Evolutionary conservation across 2,329 filamentous ascomycete genomes (phyloP), one percentile per base, ranked within the genome.

Genomic region (Cadophora gregata): DNA sequence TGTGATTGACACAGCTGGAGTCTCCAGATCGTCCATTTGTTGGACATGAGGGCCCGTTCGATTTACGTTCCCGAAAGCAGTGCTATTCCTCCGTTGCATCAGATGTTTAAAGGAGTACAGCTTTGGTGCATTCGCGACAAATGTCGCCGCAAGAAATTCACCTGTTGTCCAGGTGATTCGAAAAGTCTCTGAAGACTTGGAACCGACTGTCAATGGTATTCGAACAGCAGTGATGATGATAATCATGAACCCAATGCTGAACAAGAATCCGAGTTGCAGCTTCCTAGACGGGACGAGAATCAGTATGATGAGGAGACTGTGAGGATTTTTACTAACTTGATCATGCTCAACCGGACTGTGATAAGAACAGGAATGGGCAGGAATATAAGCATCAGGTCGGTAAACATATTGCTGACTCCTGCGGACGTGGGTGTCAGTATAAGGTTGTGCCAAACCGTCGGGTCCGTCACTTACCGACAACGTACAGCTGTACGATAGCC

Each of bases 301-400:
- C 8, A 67, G 48, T 10, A 33, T 21, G 6, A 16, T 9, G 5
- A 24, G 16, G 2, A n/a, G 47, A 31, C 4, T 14, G 27, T 10
- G 4, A 38, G 31, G 8, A 25, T 4, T 21, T 16, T 1, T 19
- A 51, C 55, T 53, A 3, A 58, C 56, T 59, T 59, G 21, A 60
- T 2, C 10, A 60, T 21, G 21, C 63, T 51, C 56, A 64, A 24
- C 24, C 51, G 36, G 25, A 71, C 58, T 31, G 60, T 66, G 19
- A 70, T 27, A 1, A 71, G 59, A 31, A 47, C 42, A n/a, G 70
- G 69, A 36, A 72, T 56, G 6, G 70, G 70, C 16, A 72, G 64
- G 27, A 68, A 42, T 36, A 72, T 72, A 21, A 72, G 67, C 29
- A 72, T 62, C 25, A 72, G 25, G 48, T 72, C 70, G n/a, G 70